Percentiles rank a stretch among this genome's conserved stretches.
These are phyloP conservation scores for Cichorium intybus DNA, from an alignment of 140 eudicot genomes.

Conservation along the genomic window DNA sequence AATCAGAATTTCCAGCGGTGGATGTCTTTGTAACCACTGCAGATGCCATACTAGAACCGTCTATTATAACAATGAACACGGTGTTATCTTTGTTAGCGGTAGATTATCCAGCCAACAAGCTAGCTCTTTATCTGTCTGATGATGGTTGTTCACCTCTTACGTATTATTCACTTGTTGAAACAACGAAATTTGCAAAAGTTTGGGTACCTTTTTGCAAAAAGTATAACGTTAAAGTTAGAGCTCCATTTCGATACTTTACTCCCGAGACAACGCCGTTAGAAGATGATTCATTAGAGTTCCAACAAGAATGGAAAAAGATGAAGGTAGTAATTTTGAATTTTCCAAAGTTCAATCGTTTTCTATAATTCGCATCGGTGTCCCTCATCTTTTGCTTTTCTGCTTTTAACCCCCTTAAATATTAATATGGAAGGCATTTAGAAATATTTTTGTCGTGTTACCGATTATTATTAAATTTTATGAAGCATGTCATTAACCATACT, in stretches of 20 bases:
- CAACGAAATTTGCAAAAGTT: conserved; percentile 44
- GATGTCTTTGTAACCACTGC: conserved; percentile 74
- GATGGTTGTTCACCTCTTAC: conserved; percentile 58
- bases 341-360: neutral
- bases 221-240: conserved; percentile 46
- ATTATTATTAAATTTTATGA: no score
- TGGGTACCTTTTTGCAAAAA: conserved; percentile 78
- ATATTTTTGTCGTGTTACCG: no score
- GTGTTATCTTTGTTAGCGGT: conserved; percentile 56
- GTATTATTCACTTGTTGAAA: conserved; percentile 40
- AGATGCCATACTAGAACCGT: conserved; percentile 52
- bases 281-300: conserved; percentile 32
- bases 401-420: neutral
- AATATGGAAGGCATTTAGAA: no score
- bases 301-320: conserved; percentile 46
- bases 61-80: conserved; percentile 54
- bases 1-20: conserved; percentile 46
- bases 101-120: conserved; percentile 51
- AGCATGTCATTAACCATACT: no score
- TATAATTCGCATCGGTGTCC: neutral
- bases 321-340: conserved; percentile 32
- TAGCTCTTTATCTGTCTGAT: conserved; percentile 65
- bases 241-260: conserved; percentile 55
- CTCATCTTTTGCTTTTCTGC: neutral
- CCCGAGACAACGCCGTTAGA: conserved; percentile 18